Conservation (phyloP, 2,329 filamentous ascomycete species). For the Ceratocystis papillata region DNA sequence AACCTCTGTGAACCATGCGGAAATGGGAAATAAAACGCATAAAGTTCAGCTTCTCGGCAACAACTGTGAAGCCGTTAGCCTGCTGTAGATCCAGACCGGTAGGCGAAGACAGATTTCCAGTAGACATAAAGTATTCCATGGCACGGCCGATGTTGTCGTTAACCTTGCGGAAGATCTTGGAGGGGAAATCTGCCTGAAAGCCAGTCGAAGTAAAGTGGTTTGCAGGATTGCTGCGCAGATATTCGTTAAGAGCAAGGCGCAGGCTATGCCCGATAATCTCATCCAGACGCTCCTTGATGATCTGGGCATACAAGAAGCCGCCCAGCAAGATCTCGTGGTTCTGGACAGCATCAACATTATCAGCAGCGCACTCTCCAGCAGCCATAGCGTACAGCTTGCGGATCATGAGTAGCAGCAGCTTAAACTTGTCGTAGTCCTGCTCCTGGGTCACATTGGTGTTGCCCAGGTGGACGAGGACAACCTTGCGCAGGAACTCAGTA, state of each 20-base stretch:
- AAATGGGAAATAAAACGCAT: conserved; percentile 98
- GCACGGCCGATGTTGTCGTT: conserved; percentile 82
- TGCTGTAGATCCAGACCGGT: conserved; percentile 92
- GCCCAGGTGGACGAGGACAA: conserved; percentile 85
- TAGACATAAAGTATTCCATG: conserved; percentile 91
- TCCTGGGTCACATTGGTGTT: conserved; percentile 71
- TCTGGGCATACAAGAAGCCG: conserved; percentile 87
- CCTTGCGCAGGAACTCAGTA: conserved; percentile 77
- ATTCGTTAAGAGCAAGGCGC: conserved; percentile 45
- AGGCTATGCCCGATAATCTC: conserved; percentile 60
- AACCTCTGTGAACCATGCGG: conserved; percentile 96
- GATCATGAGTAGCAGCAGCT: conserved; percentile 89
- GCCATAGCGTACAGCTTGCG: conserved; percentile 89
- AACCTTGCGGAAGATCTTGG: conserved; percentile 65
- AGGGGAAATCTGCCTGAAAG: conserved; percentile 69
- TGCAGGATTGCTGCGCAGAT: conserved; percentile 45
- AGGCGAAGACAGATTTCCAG: conserved; percentile 82
- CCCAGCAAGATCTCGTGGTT: conserved; percentile 92
- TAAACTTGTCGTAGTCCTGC: conserved; percentile 86
- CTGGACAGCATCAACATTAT: conserved; percentile 93
- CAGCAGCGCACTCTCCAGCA: conserved; percentile 80
- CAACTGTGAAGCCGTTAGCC: conserved; percentile 86
- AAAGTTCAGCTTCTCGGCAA: conserved; percentile 98
- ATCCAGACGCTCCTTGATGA: conserved; percentile 87
- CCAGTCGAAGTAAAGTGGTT: conserved; percentile 65